phyloP scores from a whole-genome alignment of 2,329 filamentous ascomycete species.

The Trichoderma semiorbis region DNA sequence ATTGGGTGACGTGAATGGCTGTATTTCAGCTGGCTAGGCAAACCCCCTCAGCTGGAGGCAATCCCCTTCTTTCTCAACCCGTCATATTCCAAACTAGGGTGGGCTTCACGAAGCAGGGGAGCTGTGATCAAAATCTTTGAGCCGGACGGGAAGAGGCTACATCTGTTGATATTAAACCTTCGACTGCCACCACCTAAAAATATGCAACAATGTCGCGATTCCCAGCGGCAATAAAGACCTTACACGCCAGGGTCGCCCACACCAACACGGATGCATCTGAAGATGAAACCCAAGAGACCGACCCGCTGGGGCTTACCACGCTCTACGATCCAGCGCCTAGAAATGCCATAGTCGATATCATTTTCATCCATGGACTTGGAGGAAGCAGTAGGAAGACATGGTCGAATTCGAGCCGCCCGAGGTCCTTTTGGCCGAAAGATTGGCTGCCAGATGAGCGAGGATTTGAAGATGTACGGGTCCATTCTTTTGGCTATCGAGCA shows the following conservation, averaged over 20 bases:
- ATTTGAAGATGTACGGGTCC: constrained; percentile 12
- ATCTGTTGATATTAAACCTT: background rate
- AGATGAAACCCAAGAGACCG: background rate
- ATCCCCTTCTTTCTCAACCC: background rate
- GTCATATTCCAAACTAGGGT: background rate
- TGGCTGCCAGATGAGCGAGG: constrained; percentile 12
- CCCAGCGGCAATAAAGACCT: background rate
- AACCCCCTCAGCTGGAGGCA: background rate
- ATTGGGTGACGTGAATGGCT: background rate
- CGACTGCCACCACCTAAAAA: background rate
- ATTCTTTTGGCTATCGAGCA: constrained; percentile 13
- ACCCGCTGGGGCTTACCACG: constrained; percentile 9
- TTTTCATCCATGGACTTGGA: constrained; percentile 19
- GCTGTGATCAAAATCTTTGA: background rate
- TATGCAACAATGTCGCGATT: background rate
- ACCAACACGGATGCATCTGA: background rate
- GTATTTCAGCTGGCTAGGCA: background rate
- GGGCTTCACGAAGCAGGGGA: background rate
- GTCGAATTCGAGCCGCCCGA: background rate
- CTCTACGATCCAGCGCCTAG: background rate
- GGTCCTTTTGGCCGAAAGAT: constrained; percentile 10
- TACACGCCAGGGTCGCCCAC: background rate
- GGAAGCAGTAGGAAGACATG: constrained; percentile 15
- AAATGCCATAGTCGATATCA: background rate
- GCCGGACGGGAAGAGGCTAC: background rate